Evolutionary conservation across 768 basidiomycete species (phyloP).

Genomic region (Suillus placidus): DNA sequence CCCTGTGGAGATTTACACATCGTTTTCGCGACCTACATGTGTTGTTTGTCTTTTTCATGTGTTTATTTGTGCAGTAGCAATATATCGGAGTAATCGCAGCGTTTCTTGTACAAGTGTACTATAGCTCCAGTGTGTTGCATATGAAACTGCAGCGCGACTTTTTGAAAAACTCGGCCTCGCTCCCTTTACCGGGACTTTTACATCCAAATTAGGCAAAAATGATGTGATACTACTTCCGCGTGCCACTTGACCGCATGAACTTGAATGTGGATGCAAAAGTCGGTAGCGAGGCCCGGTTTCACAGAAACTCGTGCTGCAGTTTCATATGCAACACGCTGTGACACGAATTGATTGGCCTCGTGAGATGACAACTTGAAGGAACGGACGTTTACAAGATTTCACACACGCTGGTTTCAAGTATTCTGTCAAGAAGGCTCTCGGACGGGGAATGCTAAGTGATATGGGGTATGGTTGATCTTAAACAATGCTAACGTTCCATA

Average conservation of each 20-base stretch:
- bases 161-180: no score
- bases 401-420: not conserved
- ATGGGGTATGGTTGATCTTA: not conserved
- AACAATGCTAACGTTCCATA: not conserved
- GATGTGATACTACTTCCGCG: no score
- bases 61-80: slow-evolving; percentile 16
- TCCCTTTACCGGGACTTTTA: no score
- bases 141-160: no score
- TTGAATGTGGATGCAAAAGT: no score
- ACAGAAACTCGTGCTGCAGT: no score
- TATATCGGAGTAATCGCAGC: slow-evolving; percentile 16
- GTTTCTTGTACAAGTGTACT: not conserved
- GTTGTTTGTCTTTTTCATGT: not conserved
- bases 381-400: not conserved
- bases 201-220: no score
- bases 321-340: no score
- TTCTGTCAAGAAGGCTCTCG: not conserved
- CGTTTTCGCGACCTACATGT: slow-evolving; percentile 9
- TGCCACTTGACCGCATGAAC: no score
- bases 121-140: not conserved
- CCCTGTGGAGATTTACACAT: slow-evolving; percentile 15
- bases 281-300: no score
- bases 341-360: not conserved
- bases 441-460: not conserved
- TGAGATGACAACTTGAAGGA: no score